Conservation (phyloP, 306 rosid genomes). For the Quercus berberidifolia region DNA sequence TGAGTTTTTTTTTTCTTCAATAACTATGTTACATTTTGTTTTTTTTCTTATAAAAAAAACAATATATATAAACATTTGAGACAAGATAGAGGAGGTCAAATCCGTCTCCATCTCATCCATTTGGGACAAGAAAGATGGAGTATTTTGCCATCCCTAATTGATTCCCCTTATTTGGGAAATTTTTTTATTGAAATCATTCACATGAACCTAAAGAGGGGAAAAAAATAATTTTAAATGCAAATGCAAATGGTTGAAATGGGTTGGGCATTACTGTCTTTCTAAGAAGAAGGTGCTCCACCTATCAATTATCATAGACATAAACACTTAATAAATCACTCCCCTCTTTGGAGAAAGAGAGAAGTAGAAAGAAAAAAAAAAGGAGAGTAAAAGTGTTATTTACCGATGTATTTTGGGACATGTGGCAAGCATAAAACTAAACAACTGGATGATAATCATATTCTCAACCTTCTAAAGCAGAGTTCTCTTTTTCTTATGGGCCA, state of each 20-base stretch:
- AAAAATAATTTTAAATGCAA: neutral
- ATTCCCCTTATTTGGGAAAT: too few relatives aligned
- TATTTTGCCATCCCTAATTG: too few relatives aligned
- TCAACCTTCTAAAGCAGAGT: constrained; percentile 36
- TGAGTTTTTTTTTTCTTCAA: too few relatives aligned
- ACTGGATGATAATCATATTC: constrained; percentile 45
- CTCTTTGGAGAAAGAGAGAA: constrained; percentile 20
- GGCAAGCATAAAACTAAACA: constrained; percentile 48
- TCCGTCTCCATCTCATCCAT: too few relatives aligned
- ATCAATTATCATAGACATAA: constrained; percentile 5
- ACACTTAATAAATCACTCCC: constrained; percentile 21
- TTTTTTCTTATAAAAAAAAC: too few relatives aligned
- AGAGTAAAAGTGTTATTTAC: constrained; percentile 25
- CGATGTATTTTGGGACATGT: constrained; percentile 20
- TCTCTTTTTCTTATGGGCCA: constrained; percentile 28
- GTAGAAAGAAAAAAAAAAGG: constrained; percentile 20
- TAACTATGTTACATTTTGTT: too few relatives aligned
- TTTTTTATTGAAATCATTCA: neutral
- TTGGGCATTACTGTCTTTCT: constrained; percentile 20
- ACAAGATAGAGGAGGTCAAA: too few relatives aligned
- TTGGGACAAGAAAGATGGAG: too few relatives aligned
- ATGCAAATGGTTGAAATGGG: neutral
- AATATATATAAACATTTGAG: too few relatives aligned
- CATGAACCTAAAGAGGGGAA: neutral
- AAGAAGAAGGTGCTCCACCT: constrained; percentile 30